Conservation (phyloP, 352 stramenopile species). For the Globisporangium uncinulatum region DNA sequence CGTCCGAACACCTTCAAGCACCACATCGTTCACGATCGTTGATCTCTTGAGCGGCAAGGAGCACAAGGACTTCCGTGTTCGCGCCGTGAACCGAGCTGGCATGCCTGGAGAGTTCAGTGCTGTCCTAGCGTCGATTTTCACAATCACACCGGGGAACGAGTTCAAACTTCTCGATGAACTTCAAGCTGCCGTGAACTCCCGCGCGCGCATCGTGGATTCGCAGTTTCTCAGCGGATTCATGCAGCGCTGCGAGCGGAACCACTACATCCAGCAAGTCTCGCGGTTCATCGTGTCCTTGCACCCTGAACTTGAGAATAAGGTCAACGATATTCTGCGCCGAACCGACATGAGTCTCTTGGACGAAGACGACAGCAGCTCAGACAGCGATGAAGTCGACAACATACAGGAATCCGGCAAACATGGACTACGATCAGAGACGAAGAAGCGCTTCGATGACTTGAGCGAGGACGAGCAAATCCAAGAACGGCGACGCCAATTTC, state of each 20-base stretch:
- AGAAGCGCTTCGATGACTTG: conserved; percentile 44
- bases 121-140: conserved; percentile 49
- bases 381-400: conserved; percentile 9
- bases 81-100: conserved; percentile 48
- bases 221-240: conserved; percentile 78
- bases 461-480: conserved; percentile 38
- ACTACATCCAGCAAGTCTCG: conserved; percentile 69
- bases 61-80: conserved; percentile 60
- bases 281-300: conserved; percentile 53
- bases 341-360: conserved; percentile 1
- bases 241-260: conserved; percentile 64
- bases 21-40: conserved; percentile 28
- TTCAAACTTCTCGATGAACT: conserved; percentile 70
- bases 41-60: conserved; percentile 57
- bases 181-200: conserved; percentile 70
- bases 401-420: background rate
- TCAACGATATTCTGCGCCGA: conserved; percentile 41
- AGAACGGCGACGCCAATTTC: conserved; percentile 65
- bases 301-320: conserved; percentile 39
- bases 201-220: conserved; percentile 61
- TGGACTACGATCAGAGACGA: background rate
- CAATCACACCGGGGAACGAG: conserved; percentile 58
- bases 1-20: conserved; percentile 40
- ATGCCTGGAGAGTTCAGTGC: conserved; percentile 48
- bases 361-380: background rate